A percentile compares a stretch with the other conserved stretches of the same genome.
Conservation (phyloP, 176 grass and related monocot genomes). For the Zoysia japonica region DNA sequence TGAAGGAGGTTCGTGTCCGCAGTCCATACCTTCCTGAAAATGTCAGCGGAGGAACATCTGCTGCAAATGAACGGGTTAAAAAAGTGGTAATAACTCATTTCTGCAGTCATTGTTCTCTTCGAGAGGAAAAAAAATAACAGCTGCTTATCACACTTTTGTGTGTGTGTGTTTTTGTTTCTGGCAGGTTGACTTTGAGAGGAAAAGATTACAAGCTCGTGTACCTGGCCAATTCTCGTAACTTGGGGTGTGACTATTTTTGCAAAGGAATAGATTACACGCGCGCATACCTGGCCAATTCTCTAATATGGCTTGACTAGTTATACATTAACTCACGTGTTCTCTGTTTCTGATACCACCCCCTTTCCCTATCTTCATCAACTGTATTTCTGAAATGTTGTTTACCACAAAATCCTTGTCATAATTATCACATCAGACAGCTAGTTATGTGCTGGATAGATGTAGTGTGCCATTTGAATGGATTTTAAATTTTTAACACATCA, state of each 20-base stretch:
- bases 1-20: slow-evolving; percentile 89
- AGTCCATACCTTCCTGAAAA: slow-evolving; percentile 90
- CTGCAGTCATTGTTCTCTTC: slow-evolving; percentile 17
- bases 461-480: too few species aligned
- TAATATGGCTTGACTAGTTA: slow-evolving; percentile 32
- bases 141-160: slow-evolving; percentile 18
- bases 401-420: too few species aligned
- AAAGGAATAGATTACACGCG: slow-evolving; percentile 74
- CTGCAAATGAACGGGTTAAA: slow-evolving; percentile 92
- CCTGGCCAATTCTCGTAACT: slow-evolving; percentile 63
- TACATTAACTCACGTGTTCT: slow-evolving; percentile 17
- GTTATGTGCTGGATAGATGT: too few species aligned
- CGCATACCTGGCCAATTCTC: slow-evolving; percentile 62
- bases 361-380: too few species aligned
- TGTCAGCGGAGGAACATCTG: slow-evolving; percentile 77
- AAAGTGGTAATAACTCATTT: slow-evolving; percentile 77
- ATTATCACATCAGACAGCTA: too few species aligned
- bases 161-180: slow-evolving; percentile 9
- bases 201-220: slow-evolving; percentile 71
- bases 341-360: neutral
- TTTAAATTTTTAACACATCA: too few species aligned
- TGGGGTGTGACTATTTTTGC: slow-evolving; percentile 15
- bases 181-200: slow-evolving; percentile 94
- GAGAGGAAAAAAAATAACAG: slow-evolving; percentile 4
- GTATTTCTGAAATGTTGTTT: too few species aligned